Evolutionary conservation across 257 asterid genomes (phyloP).

Genomic region (Orobanche coerulescens): DNA sequence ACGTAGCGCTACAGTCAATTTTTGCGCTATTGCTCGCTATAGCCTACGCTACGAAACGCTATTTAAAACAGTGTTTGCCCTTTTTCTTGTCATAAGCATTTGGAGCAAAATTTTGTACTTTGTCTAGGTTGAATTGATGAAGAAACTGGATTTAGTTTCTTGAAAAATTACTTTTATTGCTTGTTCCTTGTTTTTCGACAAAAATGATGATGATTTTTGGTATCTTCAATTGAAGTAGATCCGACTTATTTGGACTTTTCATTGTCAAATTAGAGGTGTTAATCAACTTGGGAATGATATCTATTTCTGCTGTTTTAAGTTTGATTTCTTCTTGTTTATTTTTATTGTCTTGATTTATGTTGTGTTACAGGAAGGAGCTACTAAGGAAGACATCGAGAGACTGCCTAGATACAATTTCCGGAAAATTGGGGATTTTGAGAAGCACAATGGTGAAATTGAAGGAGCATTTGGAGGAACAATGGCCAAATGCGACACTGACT

Average conservation of each 20-base stretch:
- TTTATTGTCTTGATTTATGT: conserved; percentile 10
- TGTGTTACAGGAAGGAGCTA: conserved; percentile 82
- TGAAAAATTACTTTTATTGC: neutral
- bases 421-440: conserved; percentile 60
- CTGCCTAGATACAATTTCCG: conserved; percentile 70
- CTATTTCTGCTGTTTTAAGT: conserved; percentile 11
- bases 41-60: too few species aligned
- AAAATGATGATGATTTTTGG: conserved; percentile 1
- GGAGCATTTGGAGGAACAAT: conserved; percentile 79
- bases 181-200: conserved; percentile 6
- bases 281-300: neutral
- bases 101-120: neutral
- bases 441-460: conserved; percentile 71
- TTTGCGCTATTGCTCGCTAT: too few species aligned
- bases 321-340: neutral
- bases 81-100: conserved; percentile 6
- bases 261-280: neutral
- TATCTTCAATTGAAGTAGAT: neutral
- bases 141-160: neutral
- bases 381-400: conserved; percentile 73
- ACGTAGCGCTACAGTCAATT: too few species aligned
- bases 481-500: conserved; percentile 67
- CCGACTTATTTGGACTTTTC: neutral
- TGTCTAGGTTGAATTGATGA: conserved; percentile 3
- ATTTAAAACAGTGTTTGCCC: too few species aligned